Base-by-base conservation (phyloP, 805 yeast species). In the Yarrowia hollandica region DNA sequence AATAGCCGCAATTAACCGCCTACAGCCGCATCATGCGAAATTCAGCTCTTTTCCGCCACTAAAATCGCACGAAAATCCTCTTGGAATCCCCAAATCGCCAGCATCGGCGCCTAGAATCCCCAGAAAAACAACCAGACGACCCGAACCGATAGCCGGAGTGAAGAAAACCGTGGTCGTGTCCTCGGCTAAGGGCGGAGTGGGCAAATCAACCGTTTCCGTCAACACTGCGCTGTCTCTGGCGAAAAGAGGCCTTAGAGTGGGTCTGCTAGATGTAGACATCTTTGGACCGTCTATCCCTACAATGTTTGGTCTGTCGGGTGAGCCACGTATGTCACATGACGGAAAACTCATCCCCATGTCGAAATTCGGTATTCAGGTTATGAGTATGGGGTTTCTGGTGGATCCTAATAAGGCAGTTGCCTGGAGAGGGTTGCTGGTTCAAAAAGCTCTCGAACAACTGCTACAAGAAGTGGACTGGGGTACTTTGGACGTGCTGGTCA, bases 361-460 rank as follows among this genome's bases (percentile, higher is more conserved):
- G 10, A 88, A 87, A 67, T 87, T 84, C 63, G 96, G 96, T 0
- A 68, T 89, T 2, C 84, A 86, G 64, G 81, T 90, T 6, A 89
- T 89, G 96, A 88, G 95, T 0, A 89, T 89, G 95, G 96, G 96
- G 0, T 88, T 84, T 66, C 73, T 89, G 64, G 79, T 88, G 1
- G 82, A 82, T 1, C 71, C 78, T 1, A 85, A 85, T 8, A 83
- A 80, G 48, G 82, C 83, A 26, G 79, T 89, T 5, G 92, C 85
- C 0, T 89, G 96, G 96, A 75, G 96, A 58, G 96, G 96, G 0
- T 71, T 88, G 38, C 82, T 89, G 83, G 91, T 89, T 18, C 89
- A 86, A 82, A 89, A 89, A 69, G 96, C 95, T 0, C 69, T 89
- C 21, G 90, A 89, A 65, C 96, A 89, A 67, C 75, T 89, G n/a